Evolutionary conservation across 768 basidiomycete species (phyloP).

Genomic region (Lactarius quietus): DNA sequence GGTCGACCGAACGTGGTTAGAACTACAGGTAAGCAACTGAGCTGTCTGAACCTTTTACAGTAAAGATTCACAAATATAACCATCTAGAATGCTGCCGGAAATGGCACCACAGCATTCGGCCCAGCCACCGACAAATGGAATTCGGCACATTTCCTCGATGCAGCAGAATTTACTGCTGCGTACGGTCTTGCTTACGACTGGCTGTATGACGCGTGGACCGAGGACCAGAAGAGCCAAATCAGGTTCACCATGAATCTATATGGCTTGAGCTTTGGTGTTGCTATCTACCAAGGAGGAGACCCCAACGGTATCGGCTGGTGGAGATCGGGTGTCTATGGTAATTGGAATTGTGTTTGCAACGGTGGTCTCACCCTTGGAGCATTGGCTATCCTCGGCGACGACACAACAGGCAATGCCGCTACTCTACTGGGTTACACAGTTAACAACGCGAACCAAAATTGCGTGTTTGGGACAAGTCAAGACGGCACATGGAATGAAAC

Average conservation of each 20-base stretch:
- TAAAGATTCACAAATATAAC: constrained; percentile 1
- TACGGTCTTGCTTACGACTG: constrained; percentile 96
- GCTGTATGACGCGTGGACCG: constrained; percentile 82
- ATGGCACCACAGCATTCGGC: constrained; percentile 64
- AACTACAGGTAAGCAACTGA: constrained; percentile 64
- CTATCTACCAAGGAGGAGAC: constrained; percentile 44
- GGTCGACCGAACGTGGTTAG: constrained; percentile 80
- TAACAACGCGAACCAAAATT: constrained; percentile 72
- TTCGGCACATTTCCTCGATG: constrained; percentile 84
- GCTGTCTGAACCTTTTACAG: not conserved
- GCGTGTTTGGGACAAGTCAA: constrained; percentile 53
- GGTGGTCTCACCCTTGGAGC: constrained; percentile 84
- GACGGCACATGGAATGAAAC: constrained; percentile 96
- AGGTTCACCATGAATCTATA: constrained; percentile 68
- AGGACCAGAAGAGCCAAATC: constrained; percentile 67
- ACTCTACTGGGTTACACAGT: constrained; percentile 66
- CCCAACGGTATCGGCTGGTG: constrained; percentile 66
- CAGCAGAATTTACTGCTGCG: constrained; percentile 84
- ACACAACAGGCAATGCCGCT: constrained; percentile 67
- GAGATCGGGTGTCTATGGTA: constrained; percentile 68
- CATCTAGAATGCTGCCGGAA: constrained; percentile 68
- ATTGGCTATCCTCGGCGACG: constrained; percentile 85
- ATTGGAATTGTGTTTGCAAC: constrained; percentile 99
- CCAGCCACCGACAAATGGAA: constrained; percentile 73
- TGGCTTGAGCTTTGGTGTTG: constrained; percentile 67